Evolutionary conservation across 163 green algal species (phyloP), one percentile per base, ranked within the genome.

Genomic region (Scenedesmus sp.): DNA sequence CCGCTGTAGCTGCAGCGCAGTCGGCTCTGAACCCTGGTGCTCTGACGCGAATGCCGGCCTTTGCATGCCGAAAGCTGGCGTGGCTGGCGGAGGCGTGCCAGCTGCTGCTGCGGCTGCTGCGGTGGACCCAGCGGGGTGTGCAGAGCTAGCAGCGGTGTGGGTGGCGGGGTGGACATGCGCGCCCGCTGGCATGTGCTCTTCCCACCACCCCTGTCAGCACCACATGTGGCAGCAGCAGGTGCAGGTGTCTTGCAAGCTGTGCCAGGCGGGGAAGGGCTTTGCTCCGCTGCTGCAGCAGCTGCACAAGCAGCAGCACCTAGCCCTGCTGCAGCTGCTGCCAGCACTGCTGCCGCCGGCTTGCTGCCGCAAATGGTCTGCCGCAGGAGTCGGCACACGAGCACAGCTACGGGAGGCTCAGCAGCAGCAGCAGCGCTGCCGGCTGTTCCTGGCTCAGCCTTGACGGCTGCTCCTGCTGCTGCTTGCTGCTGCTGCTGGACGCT

Each of bases 261-360:
- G 9, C 3, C 40, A 56, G 22, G 7, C 13, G 51, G 35, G 9
- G 72, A 81, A 10, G 35, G 26, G 9, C 30, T 76, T n/a, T 76
- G 35, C 35, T 81, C 13, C 13, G 13, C 53, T n/a, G 61, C 61
- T 20, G 24, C 61, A 78, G 65, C 65, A 78, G 65, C 18, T n/a
- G 26, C n/a, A 46, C 0, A 35, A 81, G 72, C 72, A 81, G 37
- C 35, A 49, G 35, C 35, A 49, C 2, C 13, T 4, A 35, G 30
- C 20, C 43, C 81, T 68, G 81, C 81, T 43, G 81, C 78, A 35
- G 78, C 78, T 37, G 78, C 78, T 37, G 78, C 16, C 43, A 84
- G 78, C 78, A 59, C 40, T 53, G 78, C 78, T 51, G 37, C 16
- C 33, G 78, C 78, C 18, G 40, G 78, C 18, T 35, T 49, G 43